phyloP scores from a whole-genome alignment of 805 yeast genomes.

The Pichia nakasei region DNA sequence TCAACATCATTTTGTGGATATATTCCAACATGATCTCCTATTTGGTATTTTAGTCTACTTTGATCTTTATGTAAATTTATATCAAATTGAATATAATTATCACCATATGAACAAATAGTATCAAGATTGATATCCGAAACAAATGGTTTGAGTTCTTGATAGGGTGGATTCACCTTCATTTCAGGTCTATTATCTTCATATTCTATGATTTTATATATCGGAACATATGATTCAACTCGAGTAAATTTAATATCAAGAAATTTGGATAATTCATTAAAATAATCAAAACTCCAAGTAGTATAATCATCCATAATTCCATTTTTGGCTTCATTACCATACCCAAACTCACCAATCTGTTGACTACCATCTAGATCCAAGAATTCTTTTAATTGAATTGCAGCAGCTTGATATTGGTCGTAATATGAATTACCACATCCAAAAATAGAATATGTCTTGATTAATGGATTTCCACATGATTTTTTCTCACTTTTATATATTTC shows the following conservation, averaged over 20 bases:
- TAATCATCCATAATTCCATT: slow-evolving; percentile 90
- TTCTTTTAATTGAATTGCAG: slow-evolving; percentile 50
- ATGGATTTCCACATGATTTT: slow-evolving; percentile 14
- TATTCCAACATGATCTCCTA: slow-evolving; percentile 91
- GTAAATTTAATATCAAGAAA: neutral
- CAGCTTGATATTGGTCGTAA: slow-evolving; percentile 79
- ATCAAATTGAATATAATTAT: slow-evolving; percentile 57
- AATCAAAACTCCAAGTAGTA: slow-evolving; percentile 82
- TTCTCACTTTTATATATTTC: no score
- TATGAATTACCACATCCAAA: slow-evolving; percentile 92
- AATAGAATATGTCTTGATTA: slow-evolving; percentile 41
- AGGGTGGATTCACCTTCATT: slow-evolving; percentile 14
- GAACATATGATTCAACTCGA: slow-evolving; percentile 38
- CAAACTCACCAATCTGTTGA: slow-evolving; percentile 49
- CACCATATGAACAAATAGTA: slow-evolving; percentile 53
- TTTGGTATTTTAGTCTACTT: slow-evolving; percentile 65
- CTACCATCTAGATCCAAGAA: slow-evolving; percentile 56
- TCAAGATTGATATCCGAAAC: slow-evolving; percentile 44
- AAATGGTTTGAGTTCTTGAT: slow-evolving; percentile 42
- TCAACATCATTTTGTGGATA: slow-evolving; percentile 76
- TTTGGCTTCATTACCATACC: slow-evolving; percentile 86
- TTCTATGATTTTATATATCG: slow-evolving; percentile 40
- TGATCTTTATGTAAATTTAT: slow-evolving; percentile 49
- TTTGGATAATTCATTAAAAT: slow-evolving; percentile 32
- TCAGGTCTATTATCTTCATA: neutral